Evolutionary conservation across 345 rosid species (phyloP), one percentile per base, ranked within the genome.

Genomic region (Salix viminalis): DNA sequence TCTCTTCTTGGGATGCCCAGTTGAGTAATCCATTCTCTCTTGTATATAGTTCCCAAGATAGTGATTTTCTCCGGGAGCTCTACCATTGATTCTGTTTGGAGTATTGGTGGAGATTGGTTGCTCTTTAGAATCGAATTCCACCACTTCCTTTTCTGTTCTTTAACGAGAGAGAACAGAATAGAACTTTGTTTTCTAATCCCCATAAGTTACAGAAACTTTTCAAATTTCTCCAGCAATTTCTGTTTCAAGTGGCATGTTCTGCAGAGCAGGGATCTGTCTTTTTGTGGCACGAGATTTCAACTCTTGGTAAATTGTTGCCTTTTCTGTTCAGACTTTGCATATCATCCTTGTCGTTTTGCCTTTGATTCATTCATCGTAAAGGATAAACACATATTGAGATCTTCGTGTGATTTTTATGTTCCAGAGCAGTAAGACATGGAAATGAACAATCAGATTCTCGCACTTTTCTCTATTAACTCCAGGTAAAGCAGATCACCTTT

Each of bases 271-370:
- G 39, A 37, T 5, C 19, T 16, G 15, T 23, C 13, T 19, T 46
- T 65, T 74, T n/a, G 28, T 10, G 44, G 13, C 78, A 75, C 78
- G 72, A 75, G 78, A 18, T 52, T 67, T 50, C 42, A 66, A 34
- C 68, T 67, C 54, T 65, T 48, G 65, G 72, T 50, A 52, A 75
- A 5, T 16, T 54, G 18, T 44, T 18, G 23, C 24, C 1, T 13
- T 54, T 67, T 3, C 15, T 65, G 46, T 42, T 0, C 13, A 42
- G 14, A 42, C 10, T 15, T 19, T 65, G n/a, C 9, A 11, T n/a
- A 32, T 3, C 9, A 16, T 66, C 7, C 19, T 19, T 15, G 5
- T 15, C 16, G 42, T 46, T 7, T 18, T 66, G 54, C n/a, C 11
- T 48, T 14, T 30, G 24, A 28, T 30, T 14, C 24, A 30, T 32